These are phyloP conservation scores for Rhodomyrtus psidioides DNA, from an alignment of 441 rosid genomes.

Conservation along the genomic window DNA sequence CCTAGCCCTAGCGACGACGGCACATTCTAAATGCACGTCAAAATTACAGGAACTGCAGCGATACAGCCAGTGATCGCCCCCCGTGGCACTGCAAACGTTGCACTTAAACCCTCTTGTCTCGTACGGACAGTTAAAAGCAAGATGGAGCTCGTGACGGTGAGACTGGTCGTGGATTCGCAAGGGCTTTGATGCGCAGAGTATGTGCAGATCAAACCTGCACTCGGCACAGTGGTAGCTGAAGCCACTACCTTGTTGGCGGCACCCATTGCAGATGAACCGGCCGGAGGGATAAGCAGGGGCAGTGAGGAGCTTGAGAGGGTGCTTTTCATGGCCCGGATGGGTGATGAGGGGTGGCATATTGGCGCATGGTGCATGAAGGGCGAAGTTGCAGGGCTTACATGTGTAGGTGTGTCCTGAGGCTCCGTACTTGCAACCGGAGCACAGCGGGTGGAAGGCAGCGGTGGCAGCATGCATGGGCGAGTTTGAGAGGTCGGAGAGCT, in stretches of 20 bases:
- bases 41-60: not conserved
- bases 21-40: not conserved
- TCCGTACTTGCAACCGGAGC: not conserved
- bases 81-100: not conserved
- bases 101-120: not conserved
- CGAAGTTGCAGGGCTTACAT: not conserved
- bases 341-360: not conserved
- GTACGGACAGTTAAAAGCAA: not conserved
- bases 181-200: not conserved
- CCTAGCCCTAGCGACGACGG: not conserved
- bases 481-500: not conserved
- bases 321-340: not conserved
- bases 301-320: not conserved
- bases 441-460: not conserved
- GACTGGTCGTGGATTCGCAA: not conserved
- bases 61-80: not conserved
- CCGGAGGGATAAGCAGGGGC: not conserved
- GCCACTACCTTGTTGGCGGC: not conserved
- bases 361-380: not conserved
- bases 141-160: not conserved
- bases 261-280: not conserved
- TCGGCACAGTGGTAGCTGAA: not conserved
- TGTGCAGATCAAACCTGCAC: constrained; percentile 1
- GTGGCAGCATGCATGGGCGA: not conserved
- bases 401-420: not conserved